Percentiles rank a stretch among this genome's conserved stretches.
Conservation (phyloP, 2,329 filamentous ascomycete genomes). For the Moelleriella libera region DNA sequence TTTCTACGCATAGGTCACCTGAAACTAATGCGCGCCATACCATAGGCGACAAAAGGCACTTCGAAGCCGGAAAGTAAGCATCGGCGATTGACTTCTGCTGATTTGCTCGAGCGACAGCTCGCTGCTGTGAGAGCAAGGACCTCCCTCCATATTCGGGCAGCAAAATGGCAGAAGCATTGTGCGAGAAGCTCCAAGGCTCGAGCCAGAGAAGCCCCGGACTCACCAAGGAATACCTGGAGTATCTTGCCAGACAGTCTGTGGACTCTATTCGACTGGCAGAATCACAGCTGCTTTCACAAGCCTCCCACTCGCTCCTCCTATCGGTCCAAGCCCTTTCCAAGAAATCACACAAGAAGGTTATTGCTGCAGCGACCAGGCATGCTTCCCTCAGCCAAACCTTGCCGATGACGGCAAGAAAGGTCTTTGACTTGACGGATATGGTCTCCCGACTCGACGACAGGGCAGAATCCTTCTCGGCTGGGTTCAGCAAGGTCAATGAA, state of each 20-base stretch:
- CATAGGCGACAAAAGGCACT: too few relatives aligned
- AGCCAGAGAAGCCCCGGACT: conserved; percentile 28
- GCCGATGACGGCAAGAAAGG: conserved; percentile 52
- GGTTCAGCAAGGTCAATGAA: conserved; percentile 62
- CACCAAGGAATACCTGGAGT: conserved; percentile 58
- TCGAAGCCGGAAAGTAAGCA: too few relatives aligned
- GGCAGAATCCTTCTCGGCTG: conserved; percentile 66
- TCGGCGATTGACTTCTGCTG: too few relatives aligned
- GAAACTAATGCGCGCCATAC: too few relatives aligned
- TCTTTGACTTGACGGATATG: conserved; percentile 51
- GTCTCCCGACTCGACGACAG: conserved; percentile 70
- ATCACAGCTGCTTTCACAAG: conserved; percentile 64
- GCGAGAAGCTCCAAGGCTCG: conserved; percentile 17
- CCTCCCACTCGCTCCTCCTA: conserved; percentile 65
- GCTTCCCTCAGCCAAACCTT: conserved; percentile 58
- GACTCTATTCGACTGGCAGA: conserved; percentile 61
- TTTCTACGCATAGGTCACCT: too few relatives aligned
- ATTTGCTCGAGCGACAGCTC: neutral
- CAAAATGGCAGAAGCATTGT: conserved; percentile 21
- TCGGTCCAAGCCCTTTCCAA: conserved; percentile 82
- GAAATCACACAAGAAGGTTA: conserved; percentile 73
- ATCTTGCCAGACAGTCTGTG: conserved; percentile 64
- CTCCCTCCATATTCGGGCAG: neutral
- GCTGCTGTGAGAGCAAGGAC: neutral
- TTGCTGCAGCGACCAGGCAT: conserved; percentile 66